Evolutionary conservation across 2,329 filamentous ascomycete species (phyloP).

Genomic region (Aschersonia sp.): DNA sequence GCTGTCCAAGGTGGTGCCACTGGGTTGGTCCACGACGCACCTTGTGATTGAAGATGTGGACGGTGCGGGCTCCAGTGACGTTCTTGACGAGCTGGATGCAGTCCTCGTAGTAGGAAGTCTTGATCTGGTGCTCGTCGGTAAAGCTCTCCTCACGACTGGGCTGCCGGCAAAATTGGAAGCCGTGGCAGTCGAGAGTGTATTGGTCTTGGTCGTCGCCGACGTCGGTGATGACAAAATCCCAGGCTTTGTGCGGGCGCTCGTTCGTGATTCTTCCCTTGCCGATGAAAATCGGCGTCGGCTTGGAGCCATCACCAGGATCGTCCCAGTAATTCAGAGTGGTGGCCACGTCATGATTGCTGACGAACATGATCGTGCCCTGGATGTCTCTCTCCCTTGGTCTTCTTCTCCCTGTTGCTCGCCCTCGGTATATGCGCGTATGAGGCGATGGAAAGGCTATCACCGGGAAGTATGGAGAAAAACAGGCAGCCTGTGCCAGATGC

Average conservation of each 20-base stretch:
- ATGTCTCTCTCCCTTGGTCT: not conserved
- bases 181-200: constrained; percentile 25
- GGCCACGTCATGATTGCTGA: constrained; percentile 13
- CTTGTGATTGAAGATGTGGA: constrained; percentile 62
- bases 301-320: constrained; percentile 25
- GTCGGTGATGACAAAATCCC: constrained; percentile 30
- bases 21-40: constrained; percentile 37
- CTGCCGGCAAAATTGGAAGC: constrained; percentile 23
- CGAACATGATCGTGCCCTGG: not conserved
- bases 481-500: too few species aligned
- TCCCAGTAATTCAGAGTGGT: constrained; percentile 25
- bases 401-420: not conserved
- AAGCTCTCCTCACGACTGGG: constrained; percentile 18
- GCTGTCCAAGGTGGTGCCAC: constrained; percentile 54
- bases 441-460: too few species aligned
- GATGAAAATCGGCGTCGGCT: constrained; percentile 21
- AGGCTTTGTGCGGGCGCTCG: constrained; percentile 15
- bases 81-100: constrained; percentile 50
- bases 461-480: too few species aligned
- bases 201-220: constrained; percentile 23
- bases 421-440: too few species aligned
- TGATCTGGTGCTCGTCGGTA: constrained; percentile 43
- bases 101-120: constrained; percentile 56
- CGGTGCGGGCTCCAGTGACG: constrained; percentile 37
- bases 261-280: constrained; percentile 12